Evolutionary conservation across 306 rosid species (phyloP).

Genomic region (Alnus glutinosa): DNA sequence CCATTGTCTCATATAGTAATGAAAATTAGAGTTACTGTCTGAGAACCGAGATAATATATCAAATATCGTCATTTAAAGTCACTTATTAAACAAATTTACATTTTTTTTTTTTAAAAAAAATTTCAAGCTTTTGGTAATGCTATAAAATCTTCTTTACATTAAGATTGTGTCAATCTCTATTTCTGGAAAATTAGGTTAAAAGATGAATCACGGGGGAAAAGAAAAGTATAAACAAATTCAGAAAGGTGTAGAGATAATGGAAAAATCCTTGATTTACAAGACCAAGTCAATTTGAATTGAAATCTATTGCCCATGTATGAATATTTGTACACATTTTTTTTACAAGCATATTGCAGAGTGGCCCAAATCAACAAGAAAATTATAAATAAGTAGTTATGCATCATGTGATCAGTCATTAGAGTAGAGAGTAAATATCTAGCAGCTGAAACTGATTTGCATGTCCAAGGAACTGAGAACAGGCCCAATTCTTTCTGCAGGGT

Average conservation of each 20-base stretch:
- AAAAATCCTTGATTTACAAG: not conserved
- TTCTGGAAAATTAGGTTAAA: not conserved
- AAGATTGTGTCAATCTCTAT: not conserved
- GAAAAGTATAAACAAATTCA: not conserved
- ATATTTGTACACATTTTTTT: not conserved
- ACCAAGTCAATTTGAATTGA: not conserved
- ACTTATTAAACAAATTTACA: no score
- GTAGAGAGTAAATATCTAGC: not conserved
- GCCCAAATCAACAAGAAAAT: not conserved
- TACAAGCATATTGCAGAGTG: not conserved
- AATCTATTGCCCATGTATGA: not conserved
- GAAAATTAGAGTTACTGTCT: not conserved
- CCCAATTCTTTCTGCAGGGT: not conserved
- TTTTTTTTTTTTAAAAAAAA: not conserved
- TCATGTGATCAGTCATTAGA: not conserved
- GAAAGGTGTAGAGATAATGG: not conserved
- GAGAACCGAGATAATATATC: not conserved
- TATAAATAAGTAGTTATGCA: not conserved
- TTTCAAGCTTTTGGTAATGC: not conserved
- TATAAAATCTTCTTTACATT: not conserved
- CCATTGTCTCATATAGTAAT: not conserved
- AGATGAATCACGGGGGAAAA: not conserved
- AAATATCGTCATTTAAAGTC: no score
- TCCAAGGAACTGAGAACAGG: not conserved
- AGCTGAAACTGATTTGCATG: not conserved